Evolutionary conservation across 257 asterid genomes (phyloP).

Genomic region (Capsicum rhomboideum): DNA sequence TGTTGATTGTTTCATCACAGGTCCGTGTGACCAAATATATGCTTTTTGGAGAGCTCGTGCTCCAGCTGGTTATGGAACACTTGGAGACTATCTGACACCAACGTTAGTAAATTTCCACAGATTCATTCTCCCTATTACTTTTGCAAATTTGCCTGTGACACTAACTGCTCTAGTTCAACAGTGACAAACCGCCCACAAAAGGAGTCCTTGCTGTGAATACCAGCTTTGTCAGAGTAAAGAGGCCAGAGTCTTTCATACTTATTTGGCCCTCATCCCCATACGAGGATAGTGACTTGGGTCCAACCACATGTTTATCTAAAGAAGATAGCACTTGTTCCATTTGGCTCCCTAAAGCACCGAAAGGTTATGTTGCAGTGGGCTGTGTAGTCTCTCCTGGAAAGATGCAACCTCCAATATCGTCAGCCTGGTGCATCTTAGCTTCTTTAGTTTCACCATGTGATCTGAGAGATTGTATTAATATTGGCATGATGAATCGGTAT

Average conservation of each 20-base stretch:
- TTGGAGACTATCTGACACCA: slow-evolving; percentile 95
- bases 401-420: slow-evolving; percentile 61
- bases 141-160: not conserved
- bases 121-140: slow-evolving; percentile 5
- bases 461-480: slow-evolving; percentile 71
- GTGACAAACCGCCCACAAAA: slow-evolving; percentile 93
- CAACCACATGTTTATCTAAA: slow-evolving; percentile 15
- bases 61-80: slow-evolving; percentile 88
- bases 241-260: slow-evolving; percentile 72
- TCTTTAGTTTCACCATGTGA: slow-evolving; percentile 86
- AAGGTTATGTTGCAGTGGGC: slow-evolving; percentile 90
- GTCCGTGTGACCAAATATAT: slow-evolving; percentile 37
- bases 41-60: slow-evolving; percentile 98
- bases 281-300: slow-evolving; percentile 21
- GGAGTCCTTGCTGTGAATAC: slow-evolving; percentile 88
- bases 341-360: slow-evolving; percentile 97
- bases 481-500: slow-evolving; percentile 48
- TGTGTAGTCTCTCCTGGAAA: slow-evolving; percentile 85
- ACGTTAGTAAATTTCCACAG: slow-evolving; percentile 43
- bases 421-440: slow-evolving; percentile 73
- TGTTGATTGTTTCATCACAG: not conserved
- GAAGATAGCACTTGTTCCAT: slow-evolving; percentile 52
- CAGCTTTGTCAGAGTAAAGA: slow-evolving; percentile 73
- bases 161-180: slow-evolving; percentile 18
- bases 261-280: slow-evolving; percentile 57